A percentile compares a stretch with the other conserved stretches of the same genome.
These are phyloP conservation scores for Verbena officinalis DNA, from an alignment of 257 asterid genomes.

Conservation along the genomic window DNA sequence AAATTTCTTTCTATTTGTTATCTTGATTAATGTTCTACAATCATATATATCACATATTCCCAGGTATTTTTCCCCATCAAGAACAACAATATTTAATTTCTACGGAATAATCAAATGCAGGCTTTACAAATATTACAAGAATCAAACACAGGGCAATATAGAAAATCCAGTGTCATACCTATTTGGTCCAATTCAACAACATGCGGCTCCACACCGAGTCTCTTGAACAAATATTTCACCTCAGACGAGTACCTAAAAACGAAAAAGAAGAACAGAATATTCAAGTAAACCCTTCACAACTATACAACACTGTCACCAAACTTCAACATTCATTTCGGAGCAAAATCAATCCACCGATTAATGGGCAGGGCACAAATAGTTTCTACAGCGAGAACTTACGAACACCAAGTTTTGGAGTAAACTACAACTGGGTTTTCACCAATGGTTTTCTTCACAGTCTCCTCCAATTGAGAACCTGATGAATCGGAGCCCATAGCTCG, in stretches of 20 bases:
- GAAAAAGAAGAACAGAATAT: conserved; percentile 8
- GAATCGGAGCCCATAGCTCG: conserved; percentile 70
- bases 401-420: conserved; percentile 93
- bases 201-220: conserved; percentile 75
- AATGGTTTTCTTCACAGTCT: conserved; percentile 57
- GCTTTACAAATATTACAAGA: background rate
- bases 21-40: too few relatives aligned
- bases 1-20: too few relatives aligned
- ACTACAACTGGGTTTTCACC: conserved; percentile 78
- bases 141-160: background rate
- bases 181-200: conserved; percentile 83
- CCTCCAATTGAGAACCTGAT: conserved; percentile 66
- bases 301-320: background rate
- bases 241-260: conserved; percentile 64
- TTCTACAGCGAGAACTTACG: conserved; percentile 51
- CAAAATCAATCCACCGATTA: too few relatives aligned
- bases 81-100: background rate
- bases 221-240: conserved; percentile 84
- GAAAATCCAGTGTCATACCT: conserved; percentile 45
- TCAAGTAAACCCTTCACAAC: conserved; percentile 10
- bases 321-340: background rate
- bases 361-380: too few relatives aligned
- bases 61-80: too few relatives aligned
- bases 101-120: background rate
- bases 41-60: too few relatives aligned